These are phyloP conservation scores for Elongisporangium prolatum DNA, from an alignment of 352 stramenopile species.

Conservation along the genomic window DNA sequence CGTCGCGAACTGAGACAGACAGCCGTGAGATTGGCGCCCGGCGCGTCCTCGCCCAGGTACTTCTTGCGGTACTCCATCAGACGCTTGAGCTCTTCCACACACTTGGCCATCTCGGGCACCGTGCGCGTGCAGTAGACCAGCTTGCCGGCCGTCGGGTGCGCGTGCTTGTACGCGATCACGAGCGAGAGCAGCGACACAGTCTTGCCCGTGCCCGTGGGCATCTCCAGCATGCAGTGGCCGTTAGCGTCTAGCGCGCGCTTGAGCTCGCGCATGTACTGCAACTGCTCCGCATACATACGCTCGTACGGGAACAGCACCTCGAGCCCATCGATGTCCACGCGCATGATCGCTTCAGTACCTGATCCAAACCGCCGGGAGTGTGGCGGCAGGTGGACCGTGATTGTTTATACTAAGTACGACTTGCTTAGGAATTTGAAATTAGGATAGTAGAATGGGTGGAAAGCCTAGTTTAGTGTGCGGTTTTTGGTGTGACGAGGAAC, in stretches of 20 bases:
- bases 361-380: no score
- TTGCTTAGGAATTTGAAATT: no score
- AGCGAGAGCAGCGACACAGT: constrained; percentile 97
- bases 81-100: constrained; percentile 97
- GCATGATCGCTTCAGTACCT: constrained; percentile 62
- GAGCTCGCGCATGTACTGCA: constrained; percentile 99
- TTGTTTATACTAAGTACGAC: no score
- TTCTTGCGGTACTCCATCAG: constrained; percentile 84
- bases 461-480: no score
- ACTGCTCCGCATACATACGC: constrained; percentile 98
- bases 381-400: no score
- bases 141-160: constrained; percentile 94
- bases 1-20: constrained; percentile 90
- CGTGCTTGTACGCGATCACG: constrained; percentile 94
- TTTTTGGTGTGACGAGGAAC: no score
- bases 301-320: constrained; percentile 98
- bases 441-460: no score
- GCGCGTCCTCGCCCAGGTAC: constrained; percentile 48
- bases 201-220: constrained; percentile 98
- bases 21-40: constrained; percentile 51
- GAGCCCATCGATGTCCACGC: constrained; percentile 94
- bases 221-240: constrained; percentile 97
- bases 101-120: constrained; percentile 99
- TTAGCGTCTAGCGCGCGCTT: constrained; percentile 97
- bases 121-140: constrained; percentile 99